These are phyloP conservation scores for Corymbia calophylla DNA, from an alignment of 441 rosid species.

Conservation along the genomic window DNA sequence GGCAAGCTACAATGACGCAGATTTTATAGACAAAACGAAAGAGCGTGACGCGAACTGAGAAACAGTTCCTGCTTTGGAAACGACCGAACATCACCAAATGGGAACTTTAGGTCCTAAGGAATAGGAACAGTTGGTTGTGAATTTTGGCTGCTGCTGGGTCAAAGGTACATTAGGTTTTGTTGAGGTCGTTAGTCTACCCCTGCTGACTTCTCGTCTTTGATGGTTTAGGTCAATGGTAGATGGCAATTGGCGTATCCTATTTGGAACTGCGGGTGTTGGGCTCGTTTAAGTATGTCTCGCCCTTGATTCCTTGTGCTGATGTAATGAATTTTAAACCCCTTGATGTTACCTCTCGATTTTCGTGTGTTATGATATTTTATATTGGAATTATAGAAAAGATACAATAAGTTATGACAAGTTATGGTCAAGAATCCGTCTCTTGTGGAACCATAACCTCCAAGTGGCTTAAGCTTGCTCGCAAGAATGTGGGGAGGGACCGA, in stretches of 20 bases:
- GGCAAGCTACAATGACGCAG: background rate
- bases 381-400: background rate
- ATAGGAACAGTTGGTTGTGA: background rate
- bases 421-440: background rate
- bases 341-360: background rate
- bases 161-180: background rate
- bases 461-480: background rate
- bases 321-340: background rate
- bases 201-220: slow-evolving; percentile 3
- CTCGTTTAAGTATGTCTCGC: background rate
- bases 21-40: background rate
- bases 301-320: background rate
- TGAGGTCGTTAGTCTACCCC: slow-evolving; percentile 27
- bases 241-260: background rate
- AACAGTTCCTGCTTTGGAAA: background rate
- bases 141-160: background rate
- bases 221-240: slow-evolving; percentile 12
- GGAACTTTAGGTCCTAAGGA: background rate
- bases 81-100: background rate
- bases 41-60: background rate
- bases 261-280: background rate
- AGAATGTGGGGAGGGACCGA: background rate
- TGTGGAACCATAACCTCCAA: background rate
- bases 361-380: background rate
- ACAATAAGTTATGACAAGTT: background rate